Evolutionary conservation across 805 yeast genomes (phyloP).

Genomic region (Candida corydali): DNA sequence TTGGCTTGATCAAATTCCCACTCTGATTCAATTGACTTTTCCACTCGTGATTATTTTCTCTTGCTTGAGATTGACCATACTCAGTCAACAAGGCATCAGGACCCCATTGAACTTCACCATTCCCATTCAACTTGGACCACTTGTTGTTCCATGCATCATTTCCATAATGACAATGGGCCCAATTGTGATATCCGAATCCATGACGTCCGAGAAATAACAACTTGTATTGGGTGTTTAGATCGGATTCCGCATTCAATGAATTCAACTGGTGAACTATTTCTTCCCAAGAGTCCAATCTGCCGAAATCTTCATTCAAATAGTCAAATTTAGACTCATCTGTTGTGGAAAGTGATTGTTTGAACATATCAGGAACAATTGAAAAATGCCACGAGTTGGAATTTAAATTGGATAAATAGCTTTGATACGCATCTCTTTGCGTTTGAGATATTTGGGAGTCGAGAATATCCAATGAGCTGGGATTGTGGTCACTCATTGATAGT

Average conservation of each 20-base stretch:
- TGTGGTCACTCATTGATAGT: constrained; percentile 5
- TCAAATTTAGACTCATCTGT: constrained; percentile 43
- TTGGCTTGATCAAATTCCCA: constrained; percentile 27
- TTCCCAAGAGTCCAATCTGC: constrained; percentile 35
- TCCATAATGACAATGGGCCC: constrained; percentile 44
- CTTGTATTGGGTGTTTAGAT: constrained; percentile 31
- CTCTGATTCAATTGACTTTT: constrained; percentile 9
- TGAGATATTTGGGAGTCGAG: constrained; percentile 24
- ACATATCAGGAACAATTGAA: constrained; percentile 38
- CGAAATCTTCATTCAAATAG: constrained; percentile 41
- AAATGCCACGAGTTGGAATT: constrained; percentile 26
- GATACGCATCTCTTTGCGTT: constrained; percentile 15
- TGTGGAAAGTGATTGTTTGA: constrained; percentile 38
- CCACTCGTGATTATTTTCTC: constrained; percentile 41
- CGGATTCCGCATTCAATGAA: constrained; percentile 29
- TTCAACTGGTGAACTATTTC: constrained; percentile 24
- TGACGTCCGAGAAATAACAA: constrained; percentile 48
- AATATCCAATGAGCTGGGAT: constrained; percentile 24
- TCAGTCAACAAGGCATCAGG: constrained; percentile 50
- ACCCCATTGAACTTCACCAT: constrained; percentile 47
- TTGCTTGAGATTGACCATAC: constrained; percentile 43
- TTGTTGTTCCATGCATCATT: constrained; percentile 41
- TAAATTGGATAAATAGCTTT: constrained; percentile 7
- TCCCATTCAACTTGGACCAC: constrained; percentile 43
- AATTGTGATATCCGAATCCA: constrained; percentile 53